Evolutionary conservation across 805 yeast species (phyloP).

Genomic region (Teunomyces funiuensis): DNA sequence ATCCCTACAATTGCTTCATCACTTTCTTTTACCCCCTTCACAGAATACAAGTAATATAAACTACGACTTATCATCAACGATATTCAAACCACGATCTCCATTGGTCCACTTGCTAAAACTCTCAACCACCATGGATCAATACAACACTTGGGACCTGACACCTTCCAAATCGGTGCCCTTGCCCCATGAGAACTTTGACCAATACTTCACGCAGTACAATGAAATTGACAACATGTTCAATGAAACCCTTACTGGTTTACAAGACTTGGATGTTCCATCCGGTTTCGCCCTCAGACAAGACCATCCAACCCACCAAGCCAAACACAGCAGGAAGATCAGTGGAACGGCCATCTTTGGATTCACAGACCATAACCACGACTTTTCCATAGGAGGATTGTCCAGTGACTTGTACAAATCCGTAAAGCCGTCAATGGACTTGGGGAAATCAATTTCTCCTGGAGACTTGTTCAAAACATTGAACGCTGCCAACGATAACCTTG

Average conservation of each 20-base stretch:
- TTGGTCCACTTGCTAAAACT: neutral
- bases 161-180: conserved; percentile 39
- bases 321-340: conserved; percentile 62
- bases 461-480: conserved; percentile 26
- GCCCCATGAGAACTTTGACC: conserved; percentile 56
- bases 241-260: conserved; percentile 54
- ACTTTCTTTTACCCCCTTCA: neutral
- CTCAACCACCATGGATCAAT: conserved; percentile 18
- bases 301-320: conserved; percentile 14
- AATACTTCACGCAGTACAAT: conserved; percentile 43
- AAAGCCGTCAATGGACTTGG: conserved; percentile 21
- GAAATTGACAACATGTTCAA: conserved; percentile 57
- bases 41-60: neutral
- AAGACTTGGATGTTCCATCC: conserved; percentile 64
- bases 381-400: conserved; percentile 56
- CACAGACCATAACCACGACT: conserved; percentile 58
- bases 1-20: conserved; percentile 3
- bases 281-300: conserved; percentile 30
- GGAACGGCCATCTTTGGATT: conserved; percentile 84
- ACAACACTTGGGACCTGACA: conserved; percentile 29
- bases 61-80: neutral
- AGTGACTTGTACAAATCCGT: conserved; percentile 21
- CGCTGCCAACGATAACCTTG: conserved; percentile 3
- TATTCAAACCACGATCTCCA: neutral
- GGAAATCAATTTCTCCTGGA: conserved; percentile 35